phyloP scores from a whole-genome alignment of 306 rosid species.

The Vigna mungo region DNA sequence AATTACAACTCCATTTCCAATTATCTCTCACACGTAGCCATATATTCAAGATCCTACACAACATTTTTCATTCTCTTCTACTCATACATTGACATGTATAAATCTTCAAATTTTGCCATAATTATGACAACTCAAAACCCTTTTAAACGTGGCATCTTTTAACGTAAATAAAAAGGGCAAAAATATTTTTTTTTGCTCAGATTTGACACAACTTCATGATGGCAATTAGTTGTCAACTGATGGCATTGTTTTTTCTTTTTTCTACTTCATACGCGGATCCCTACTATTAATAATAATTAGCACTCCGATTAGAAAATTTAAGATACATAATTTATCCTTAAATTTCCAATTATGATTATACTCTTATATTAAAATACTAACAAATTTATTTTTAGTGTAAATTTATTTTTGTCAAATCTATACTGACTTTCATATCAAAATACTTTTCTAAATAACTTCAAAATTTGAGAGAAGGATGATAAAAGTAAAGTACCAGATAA shows the following conservation, averaged over 20 bases:
- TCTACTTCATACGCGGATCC: no score
- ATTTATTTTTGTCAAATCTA: no score
- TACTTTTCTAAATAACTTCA: no score
- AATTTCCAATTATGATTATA: no score
- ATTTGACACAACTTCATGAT: background rate
- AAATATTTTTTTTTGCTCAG: background rate
- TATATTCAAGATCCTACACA: background rate
- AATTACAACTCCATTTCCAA: conserved; percentile 4
- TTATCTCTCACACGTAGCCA: conserved; percentile 22
- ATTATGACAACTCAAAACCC: conserved; percentile 32
- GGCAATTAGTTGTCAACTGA: background rate
- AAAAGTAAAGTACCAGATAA: no score
- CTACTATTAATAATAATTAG: no score
- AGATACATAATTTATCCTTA: background rate
- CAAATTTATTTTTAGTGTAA: no score
- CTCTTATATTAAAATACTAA: no score
- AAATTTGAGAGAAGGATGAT: no score
- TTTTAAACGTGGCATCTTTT: conserved; percentile 38
- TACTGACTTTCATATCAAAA: no score
- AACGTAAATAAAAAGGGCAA: background rate
- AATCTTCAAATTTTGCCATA: background rate
- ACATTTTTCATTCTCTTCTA: conserved; percentile 1
- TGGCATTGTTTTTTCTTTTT: no score
- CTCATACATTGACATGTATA: conserved; percentile 30
- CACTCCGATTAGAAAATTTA: background rate